These are phyloP conservation scores for Solanum etuberosum DNA, from an alignment of 257 asterid genomes.

Conservation along the genomic window DNA sequence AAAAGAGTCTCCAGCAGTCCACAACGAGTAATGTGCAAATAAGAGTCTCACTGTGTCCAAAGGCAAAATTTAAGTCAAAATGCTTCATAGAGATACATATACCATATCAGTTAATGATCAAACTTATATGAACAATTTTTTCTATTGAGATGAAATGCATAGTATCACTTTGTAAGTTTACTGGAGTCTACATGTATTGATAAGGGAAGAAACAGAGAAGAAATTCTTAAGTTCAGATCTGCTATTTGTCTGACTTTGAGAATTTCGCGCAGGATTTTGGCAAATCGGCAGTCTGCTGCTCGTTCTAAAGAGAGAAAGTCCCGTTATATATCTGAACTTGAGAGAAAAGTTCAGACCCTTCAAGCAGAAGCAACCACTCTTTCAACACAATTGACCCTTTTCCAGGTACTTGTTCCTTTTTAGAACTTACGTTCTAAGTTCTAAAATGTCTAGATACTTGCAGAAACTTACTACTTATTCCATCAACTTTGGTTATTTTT, in stretches of 20 bases:
- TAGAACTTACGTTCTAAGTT: not conserved
- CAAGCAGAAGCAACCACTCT: constrained; percentile 91
- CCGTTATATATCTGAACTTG: constrained; percentile 73
- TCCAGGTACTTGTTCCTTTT: constrained; percentile 37
- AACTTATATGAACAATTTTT: not conserved
- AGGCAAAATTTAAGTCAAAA: not conserved
- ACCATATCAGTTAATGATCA: not conserved
- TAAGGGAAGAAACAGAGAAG: not conserved
- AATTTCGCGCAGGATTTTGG: constrained; percentile 56
- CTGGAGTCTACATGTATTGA: not conserved
- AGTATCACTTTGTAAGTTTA: not conserved
- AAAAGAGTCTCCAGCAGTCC: not conserved
- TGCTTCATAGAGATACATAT: not conserved
- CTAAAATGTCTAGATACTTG: not conserved
- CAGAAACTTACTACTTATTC: not conserved
- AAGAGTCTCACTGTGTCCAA: not conserved
- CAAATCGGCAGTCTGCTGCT: constrained; percentile 93
- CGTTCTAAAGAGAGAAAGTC: constrained; percentile 89
- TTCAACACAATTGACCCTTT: constrained; percentile 68
- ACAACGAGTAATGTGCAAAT: not conserved
- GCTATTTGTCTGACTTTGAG: not conserved
- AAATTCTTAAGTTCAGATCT: not conserved
- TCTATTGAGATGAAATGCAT: not conserved
- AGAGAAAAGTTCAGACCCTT: constrained; percentile 93
- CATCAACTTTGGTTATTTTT: not conserved